Evolutionary conservation across 495 filamentous ascomycete genomes (phyloP).

Genomic region (Lasiosphaeria miniovina): DNA sequence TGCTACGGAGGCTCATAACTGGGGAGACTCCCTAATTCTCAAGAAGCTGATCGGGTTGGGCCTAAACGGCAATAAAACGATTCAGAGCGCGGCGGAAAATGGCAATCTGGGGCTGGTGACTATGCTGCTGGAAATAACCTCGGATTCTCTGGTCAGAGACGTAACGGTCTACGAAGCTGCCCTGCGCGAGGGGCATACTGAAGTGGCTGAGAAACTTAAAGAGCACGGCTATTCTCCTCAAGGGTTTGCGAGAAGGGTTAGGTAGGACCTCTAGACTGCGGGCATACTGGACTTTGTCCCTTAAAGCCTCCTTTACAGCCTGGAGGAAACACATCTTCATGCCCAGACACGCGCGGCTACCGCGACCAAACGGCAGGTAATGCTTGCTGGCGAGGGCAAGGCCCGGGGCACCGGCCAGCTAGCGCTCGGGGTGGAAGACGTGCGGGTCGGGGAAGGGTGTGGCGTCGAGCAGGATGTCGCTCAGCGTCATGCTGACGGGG

Average conservation of each 20-base stretch:
- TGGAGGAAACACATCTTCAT: too few relatives aligned
- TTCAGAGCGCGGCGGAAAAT: neutral
- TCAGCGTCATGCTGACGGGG: constrained; percentile 41
- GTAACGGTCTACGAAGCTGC: neutral
- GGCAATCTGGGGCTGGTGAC: neutral
- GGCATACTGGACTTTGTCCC: too few relatives aligned
- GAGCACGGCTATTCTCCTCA: too few relatives aligned
- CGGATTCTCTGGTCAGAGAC: neutral
- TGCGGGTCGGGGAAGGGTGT: constrained; percentile 42
- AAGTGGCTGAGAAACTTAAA: neutral
- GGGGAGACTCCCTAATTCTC: neutral
- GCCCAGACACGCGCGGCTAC: too few relatives aligned
- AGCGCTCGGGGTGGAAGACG: constrained; percentile 46
- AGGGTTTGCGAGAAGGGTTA: too few relatives aligned
- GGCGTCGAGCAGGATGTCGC: constrained; percentile 38
- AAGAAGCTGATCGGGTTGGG: neutral
- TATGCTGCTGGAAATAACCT: neutral
- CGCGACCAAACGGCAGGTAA: too few relatives aligned
- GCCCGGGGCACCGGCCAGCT: too few relatives aligned
- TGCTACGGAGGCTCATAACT: neutral
- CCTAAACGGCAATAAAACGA: neutral
- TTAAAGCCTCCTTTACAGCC: too few relatives aligned
- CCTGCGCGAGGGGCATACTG: neutral
- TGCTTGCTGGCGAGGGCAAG: too few relatives aligned
- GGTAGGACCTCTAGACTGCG: too few relatives aligned